Base-by-base conservation (phyloP, 345 rosid species). In the Melastoma malabathricum region DNA sequence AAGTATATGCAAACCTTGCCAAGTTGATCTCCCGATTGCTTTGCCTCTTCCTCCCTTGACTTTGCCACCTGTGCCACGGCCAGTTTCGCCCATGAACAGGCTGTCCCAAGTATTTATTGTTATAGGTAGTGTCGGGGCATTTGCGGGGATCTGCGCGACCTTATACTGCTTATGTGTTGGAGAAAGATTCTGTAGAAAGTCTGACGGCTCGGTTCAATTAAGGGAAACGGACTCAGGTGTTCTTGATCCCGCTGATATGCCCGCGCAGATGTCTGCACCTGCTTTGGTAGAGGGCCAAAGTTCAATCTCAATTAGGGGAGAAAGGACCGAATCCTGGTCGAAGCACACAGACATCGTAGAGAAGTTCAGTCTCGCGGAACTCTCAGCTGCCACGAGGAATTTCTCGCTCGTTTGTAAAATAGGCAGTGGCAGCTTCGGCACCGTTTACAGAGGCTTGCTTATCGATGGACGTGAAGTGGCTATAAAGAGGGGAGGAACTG, bases 401-500 rank as follows among this genome's bases (percentile, higher is more conserved):
- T 81, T 81, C 69, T 78, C 82, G 1, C 9, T 16, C 10, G 72
- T 61, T 10, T 71, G 69, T 65, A 69, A 68, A 67, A 63, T 78
- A 12, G 88, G 84, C 17, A 31, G 58, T 0, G 88, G 88, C 18
- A 81, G 88, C 68, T 81, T 81, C 14, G 88, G 88, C 48, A 43
- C 43, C 4, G 88, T 81, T 20, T 81, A 77, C 48, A 52, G 48
- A 51, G 88, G 82, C 25, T 59, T 56, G 57, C 80, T 81, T 45
- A 14, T 18, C 0, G 75, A 72, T 29, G 89, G 79, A 18, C 76
- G 78, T 3, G 73, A 65, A 64, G 84, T 78, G 15, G 89, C 89
- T 6, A 68, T 82, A 16, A 82, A 82, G 65, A 74, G 81, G 52
- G 85, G 75, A 10, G 79, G 74, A 54, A 63, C 46, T 1, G 22